phyloP scores from a whole-genome alignment of 345 rosid genomes.

The Litchi chinensis region DNA sequence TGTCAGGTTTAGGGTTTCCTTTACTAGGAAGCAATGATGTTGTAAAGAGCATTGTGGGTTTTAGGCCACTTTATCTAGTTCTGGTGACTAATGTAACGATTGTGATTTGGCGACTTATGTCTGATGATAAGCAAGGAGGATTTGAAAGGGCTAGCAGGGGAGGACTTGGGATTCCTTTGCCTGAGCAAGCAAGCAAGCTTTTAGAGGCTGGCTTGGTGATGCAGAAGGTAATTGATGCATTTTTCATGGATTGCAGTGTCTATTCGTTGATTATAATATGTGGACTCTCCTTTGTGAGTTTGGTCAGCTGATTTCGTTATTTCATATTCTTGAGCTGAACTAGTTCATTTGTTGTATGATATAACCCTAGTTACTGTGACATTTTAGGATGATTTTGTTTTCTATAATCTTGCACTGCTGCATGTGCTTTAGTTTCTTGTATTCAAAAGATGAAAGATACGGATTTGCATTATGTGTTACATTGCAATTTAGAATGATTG shows the following conservation, averaged over 20 bases:
- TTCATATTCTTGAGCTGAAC: background rate
- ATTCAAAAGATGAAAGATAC: background rate
- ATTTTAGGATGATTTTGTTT: slow-evolving; percentile 7
- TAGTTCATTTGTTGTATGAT: slow-evolving; percentile 3
- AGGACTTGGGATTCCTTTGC: slow-evolving; percentile 39
- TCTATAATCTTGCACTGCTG: background rate
- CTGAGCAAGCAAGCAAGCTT: slow-evolving; percentile 58
- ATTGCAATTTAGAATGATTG: background rate
- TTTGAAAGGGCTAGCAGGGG: slow-evolving; percentile 23
- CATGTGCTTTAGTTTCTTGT: background rate
- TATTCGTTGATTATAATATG: slow-evolving; percentile 57
- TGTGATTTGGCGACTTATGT: slow-evolving; percentile 48
- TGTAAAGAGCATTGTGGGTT: slow-evolving; percentile 43
- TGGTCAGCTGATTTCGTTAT: slow-evolving; percentile 4
- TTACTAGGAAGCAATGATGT: slow-evolving; percentile 36
- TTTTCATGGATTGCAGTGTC: slow-evolving; percentile 69
- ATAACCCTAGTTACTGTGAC: background rate
- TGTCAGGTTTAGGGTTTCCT: slow-evolving; percentile 59
- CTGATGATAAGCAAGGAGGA: slow-evolving; percentile 29
- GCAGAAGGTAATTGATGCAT: slow-evolving; percentile 67
- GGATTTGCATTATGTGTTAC: background rate
- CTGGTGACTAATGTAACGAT: slow-evolving; percentile 62
- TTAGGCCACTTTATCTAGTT: slow-evolving; percentile 70
- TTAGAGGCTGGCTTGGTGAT: slow-evolving; percentile 62
- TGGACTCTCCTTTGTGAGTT: slow-evolving; percentile 47